A percentile compares a stretch with the other conserved stretches of the same genome.
These are phyloP conservation scores for Dryas alaskensis DNA, from an alignment of 306 rosid genomes.

Conservation along the genomic window DNA sequence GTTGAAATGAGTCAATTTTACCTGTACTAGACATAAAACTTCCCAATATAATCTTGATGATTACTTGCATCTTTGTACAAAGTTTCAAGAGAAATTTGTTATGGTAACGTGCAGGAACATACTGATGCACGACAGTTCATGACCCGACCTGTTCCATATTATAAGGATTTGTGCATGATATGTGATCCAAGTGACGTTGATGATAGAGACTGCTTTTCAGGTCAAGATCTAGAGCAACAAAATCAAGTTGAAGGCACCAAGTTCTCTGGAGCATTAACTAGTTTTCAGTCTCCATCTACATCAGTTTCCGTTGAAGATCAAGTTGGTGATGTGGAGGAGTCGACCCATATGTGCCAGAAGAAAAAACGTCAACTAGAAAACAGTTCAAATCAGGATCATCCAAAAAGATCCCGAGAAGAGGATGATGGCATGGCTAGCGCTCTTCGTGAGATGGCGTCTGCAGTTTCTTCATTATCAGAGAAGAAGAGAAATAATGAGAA, in stretches of 20 bases:
- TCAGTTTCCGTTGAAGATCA: conserved; percentile 41
- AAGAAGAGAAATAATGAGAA: conserved; percentile 41
- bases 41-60: neutral
- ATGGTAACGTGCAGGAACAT: conserved; percentile 53
- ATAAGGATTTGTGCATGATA: conserved; percentile 60
- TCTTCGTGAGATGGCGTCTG: conserved; percentile 58
- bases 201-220: conserved; percentile 39
- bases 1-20: no score
- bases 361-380: conserved; percentile 48
- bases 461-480: conserved; percentile 51
- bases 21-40: neutral
- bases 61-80: conserved; percentile 13
- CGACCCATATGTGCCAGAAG: conserved; percentile 32
- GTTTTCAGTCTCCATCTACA: conserved; percentile 42
- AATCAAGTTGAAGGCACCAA: conserved; percentile 31
- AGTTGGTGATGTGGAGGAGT: conserved; percentile 30
- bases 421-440: conserved; percentile 56
- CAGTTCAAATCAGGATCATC: conserved; percentile 27
- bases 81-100: conserved; percentile 15
- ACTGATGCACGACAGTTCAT: conserved; percentile 71
- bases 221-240: conserved; percentile 42
- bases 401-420: conserved; percentile 40
- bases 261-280: conserved; percentile 20
- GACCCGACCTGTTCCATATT: conserved; percentile 73
- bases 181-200: conserved; percentile 45